These are phyloP conservation scores for Bathelium albidoporum DNA, from an alignment of 495 filamentous ascomycete genomes.

Conservation along the genomic window DNA sequence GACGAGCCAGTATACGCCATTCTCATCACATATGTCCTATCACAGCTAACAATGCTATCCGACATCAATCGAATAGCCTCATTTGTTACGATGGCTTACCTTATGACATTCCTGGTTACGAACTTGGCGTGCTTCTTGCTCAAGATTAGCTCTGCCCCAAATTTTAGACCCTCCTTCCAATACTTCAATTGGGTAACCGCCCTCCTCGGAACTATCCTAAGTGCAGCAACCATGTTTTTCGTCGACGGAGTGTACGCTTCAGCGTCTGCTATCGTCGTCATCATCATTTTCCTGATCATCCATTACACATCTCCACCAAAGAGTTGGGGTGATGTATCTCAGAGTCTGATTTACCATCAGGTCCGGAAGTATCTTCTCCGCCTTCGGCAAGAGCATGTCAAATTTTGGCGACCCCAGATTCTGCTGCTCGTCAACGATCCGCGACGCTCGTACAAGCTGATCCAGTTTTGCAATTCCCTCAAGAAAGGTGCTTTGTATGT, in stretches of 20 bases:
- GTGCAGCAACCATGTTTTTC: conserved; percentile 76
- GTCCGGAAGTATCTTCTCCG: conserved; percentile 80
- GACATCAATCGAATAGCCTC: conserved; percentile 84
- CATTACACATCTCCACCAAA: conserved; percentile 80
- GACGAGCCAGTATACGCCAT: conserved; percentile 76
- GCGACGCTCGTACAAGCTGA: conserved; percentile 63
- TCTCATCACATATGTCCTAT: conserved; percentile 61
- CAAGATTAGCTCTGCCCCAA: conserved; percentile 87
- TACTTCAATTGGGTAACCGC: conserved; percentile 85
- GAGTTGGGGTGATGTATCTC: conserved; percentile 81
- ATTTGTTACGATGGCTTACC: conserved; percentile 79
- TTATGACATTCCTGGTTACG: conserved; percentile 67
- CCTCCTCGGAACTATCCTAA: conserved; percentile 58
- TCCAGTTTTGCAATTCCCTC: conserved; percentile 84
- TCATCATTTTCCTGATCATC: conserved; percentile 70
- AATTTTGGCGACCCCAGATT: conserved; percentile 84
- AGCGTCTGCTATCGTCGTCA: conserved; percentile 60
- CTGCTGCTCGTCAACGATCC: conserved; percentile 76
- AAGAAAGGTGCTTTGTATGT: conserved; percentile 84
- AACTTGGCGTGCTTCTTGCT: conserved; percentile 81
- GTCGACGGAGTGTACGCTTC: conserved; percentile 77
- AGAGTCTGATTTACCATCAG: conserved; percentile 84
- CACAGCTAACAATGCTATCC: conserved; percentile 72
- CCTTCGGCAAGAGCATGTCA: conserved; percentile 78
- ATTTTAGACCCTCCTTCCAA: conserved; percentile 79